Conservation (phyloP, 495 filamentous ascomycete genomes). For the Penicillium manginii region DNA sequence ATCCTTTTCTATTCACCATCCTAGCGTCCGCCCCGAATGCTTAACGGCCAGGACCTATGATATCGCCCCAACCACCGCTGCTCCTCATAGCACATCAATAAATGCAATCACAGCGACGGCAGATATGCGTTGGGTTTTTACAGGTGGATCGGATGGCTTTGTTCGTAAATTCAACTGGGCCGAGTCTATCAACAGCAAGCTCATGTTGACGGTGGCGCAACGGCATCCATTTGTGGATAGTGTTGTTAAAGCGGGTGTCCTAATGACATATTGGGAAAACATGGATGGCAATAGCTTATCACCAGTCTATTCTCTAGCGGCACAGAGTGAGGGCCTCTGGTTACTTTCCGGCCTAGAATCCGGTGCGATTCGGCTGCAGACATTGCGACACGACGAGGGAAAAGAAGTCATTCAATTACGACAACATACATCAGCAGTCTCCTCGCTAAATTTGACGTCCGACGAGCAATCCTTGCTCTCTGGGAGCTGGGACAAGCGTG, state of each 20-base stretch:
- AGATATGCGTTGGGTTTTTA: slow-evolving; percentile 95
- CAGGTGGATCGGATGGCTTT: slow-evolving; percentile 90
- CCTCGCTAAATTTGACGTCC: slow-evolving; percentile 76
- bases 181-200: slow-evolving; percentile 92
- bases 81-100: slow-evolving; percentile 93
- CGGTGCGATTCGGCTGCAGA: slow-evolving; percentile 90
- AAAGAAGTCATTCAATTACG: slow-evolving; percentile 80
- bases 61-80: slow-evolving; percentile 95
- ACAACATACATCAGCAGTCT: slow-evolving; percentile 90
- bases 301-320: slow-evolving; percentile 91
- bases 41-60: slow-evolving; percentile 87
- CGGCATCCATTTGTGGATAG: slow-evolving; percentile 96
- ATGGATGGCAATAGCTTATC: slow-evolving; percentile 64
- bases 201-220: slow-evolving; percentile 93
- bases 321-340: slow-evolving; percentile 89
- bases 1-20: slow-evolving; percentile 52
- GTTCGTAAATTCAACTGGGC: slow-evolving; percentile 95
- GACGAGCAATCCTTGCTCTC: slow-evolving; percentile 90
- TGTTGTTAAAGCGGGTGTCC: slow-evolving; percentile 88
- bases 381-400: slow-evolving; percentile 93
- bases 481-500: slow-evolving; percentile 93
- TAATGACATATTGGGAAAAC: slow-evolving; percentile 98
- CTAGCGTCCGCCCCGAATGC: slow-evolving; percentile 75
- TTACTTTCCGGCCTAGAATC: slow-evolving; percentile 86
- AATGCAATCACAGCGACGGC: slow-evolving; percentile 91